Evolutionary conservation across 768 basidiomycete species (phyloP), one percentile per base, ranked within the genome.

Genomic region (Boletus huronensis): DNA sequence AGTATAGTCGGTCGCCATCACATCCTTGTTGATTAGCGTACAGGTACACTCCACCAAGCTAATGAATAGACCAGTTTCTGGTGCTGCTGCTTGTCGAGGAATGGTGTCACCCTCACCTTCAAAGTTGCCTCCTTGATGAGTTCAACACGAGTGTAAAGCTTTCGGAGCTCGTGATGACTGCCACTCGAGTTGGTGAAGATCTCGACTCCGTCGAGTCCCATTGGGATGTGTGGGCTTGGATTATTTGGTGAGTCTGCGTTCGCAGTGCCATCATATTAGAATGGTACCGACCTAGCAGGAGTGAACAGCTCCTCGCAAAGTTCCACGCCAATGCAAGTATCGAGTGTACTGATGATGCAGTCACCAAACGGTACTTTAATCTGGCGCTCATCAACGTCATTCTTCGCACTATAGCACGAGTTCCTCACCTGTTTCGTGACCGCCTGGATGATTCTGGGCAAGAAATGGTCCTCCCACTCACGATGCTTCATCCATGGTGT

Each of bases 1-100:
- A 99, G 77, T 98, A 99, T 0, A 98, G 79, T 29, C 97, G 83
- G 69, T 99, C 97, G 1, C 97, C 97, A 64, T 99, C 97, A 66
- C 97, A 99, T 6, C 97, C 97, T 76, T 97, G 96, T 64, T 99
- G 97, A 68, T 99, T 99, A 9, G 97, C 93, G 64, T 99, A 99
- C 7, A 99, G 81, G 72, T 99, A 99, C 49, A 98, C 84, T 3
- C 97, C 97, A 10, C 97, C 97, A 34, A 95, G 82, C 96, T 98
- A 60, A 8, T 36, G 38, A 39, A 31, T n/a, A 10, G 16, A 31
- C 0, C 14, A 13, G 5, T 3, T 10, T 44, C 17, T n/a, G 38
- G 26, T 26, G 23, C 6, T 19, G 7, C 32, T n/a, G 10, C 35
- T 7, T n/a, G 31, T 13, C 25, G 17, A 52, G 14, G 28, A 21